A percentile compares a stretch with the other conserved stretches of the same genome.
These are phyloP conservation scores for Lecanicillium sp. DNA, from an alignment of 2,329 filamentous ascomycete species.

Conservation along the genomic window DNA sequence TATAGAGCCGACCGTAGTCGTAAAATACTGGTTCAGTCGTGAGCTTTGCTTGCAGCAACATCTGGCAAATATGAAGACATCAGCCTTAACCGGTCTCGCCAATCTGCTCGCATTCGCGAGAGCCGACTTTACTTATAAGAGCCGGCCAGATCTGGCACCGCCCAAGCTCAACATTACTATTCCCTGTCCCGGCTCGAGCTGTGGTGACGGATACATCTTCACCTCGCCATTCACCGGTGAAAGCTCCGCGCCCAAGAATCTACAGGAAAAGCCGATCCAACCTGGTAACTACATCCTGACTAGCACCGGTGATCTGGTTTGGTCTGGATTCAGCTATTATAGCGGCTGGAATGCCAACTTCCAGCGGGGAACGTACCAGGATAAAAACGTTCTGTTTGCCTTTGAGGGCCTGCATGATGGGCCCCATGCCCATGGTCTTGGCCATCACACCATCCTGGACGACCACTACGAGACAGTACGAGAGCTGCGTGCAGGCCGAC, in stretches of 20 bases:
- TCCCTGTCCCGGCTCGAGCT: not conserved
- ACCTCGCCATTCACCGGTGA: not conserved
- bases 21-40: too few relatives aligned
- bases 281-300: slow-evolving; percentile 47
- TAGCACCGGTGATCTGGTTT: slow-evolving; percentile 47
- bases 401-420: slow-evolving; percentile 50
- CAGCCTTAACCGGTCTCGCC: too few relatives aligned
- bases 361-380: slow-evolving; percentile 43
- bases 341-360: slow-evolving; percentile 50
- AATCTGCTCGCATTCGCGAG: too few relatives aligned
- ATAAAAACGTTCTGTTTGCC: slow-evolving; percentile 44
- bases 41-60: too few relatives aligned
- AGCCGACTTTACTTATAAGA: too few relatives aligned
- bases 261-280: slow-evolving; percentile 24
- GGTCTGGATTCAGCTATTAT: slow-evolving; percentile 49
- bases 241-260: not conserved
- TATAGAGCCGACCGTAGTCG: too few relatives aligned
- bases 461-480: slow-evolving; percentile 49
- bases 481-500: slow-evolving; percentile 45
- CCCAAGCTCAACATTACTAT: slow-evolving; percentile 1
- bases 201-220: not conserved
- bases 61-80: too few relatives aligned
- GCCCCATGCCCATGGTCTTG: slow-evolving; percentile 47
- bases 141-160: not conserved
- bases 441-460: slow-evolving; percentile 47